These are phyloP conservation scores for Globisporangium alternatum DNA, from an alignment of 352 stramenopile species.

Conservation along the genomic window DNA sequence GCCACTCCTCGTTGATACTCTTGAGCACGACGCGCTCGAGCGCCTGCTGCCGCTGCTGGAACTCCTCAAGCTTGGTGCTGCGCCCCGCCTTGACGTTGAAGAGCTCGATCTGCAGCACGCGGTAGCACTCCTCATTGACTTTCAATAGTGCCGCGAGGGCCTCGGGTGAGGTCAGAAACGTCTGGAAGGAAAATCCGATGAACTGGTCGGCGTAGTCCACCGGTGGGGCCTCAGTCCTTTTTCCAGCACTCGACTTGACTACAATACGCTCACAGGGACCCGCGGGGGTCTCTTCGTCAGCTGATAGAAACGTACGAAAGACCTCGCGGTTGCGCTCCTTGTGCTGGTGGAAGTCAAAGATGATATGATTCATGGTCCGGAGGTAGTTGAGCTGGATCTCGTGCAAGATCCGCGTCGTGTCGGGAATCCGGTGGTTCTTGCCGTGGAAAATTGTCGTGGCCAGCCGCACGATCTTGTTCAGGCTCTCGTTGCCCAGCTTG, in stretches of 20 bases:
- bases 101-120: conserved; percentile 73
- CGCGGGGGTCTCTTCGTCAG: conserved; percentile 40
- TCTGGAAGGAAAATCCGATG: conserved; percentile 86
- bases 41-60: conserved; percentile 75
- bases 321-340: conserved; percentile 49
- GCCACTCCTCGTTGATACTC: conserved; percentile 82
- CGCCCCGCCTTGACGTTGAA: conserved; percentile 71
- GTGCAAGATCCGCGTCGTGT: conserved; percentile 75
- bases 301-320: conserved; percentile 48
- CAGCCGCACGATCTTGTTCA: conserved; percentile 73
- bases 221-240: conserved; percentile 37
- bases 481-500: conserved; percentile 74
- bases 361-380: conserved; percentile 90
- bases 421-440: conserved; percentile 61
- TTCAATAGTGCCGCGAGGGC: conserved; percentile 71
- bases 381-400: conserved; percentile 92
- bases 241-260: conserved; percentile 20
- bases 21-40: conserved; percentile 73
- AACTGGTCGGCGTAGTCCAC: conserved; percentile 87
- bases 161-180: conserved; percentile 77
- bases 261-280: conserved; percentile 40
- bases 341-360: conserved; percentile 82
- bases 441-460: conserved; percentile 65
- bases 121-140: conserved; percentile 85
- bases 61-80: conserved; percentile 85